Base-by-base conservation (phyloP, 345 rosid species). In the Nephelium lappaceum region DNA sequence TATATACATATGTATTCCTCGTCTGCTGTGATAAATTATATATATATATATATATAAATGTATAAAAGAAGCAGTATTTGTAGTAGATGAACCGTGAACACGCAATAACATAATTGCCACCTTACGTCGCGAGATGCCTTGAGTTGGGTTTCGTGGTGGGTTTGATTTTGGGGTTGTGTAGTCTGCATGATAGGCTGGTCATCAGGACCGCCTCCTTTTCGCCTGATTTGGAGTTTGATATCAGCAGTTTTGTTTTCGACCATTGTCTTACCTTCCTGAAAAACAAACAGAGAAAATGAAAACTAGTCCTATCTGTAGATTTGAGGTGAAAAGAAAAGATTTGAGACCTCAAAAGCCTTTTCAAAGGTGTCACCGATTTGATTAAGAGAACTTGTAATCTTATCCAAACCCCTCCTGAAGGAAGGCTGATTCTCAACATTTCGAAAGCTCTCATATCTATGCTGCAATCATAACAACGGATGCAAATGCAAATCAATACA, bases 41-140 rank as follows among this genome's bases (percentile, higher is more conserved):
- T 27, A 27, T 27, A 27, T 27, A 27, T 27, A 27, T 27, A 27
- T 27, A 27, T 2, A 27, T 27, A 27, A 0, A 27, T 27, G 31
- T 27, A 27, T 27, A 27, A 27, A 27, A 27, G 31, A 27, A 27
- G 39, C 19, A 63, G 21, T 60, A 74, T 2, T 62, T 63, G 71
- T 66, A 78, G 74, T 80, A 73, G 8, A 74, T 80, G 78, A 85
- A 80, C 84, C 78, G 69, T 72, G 84, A 69, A 75, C 80, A 85
- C 86, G 78, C 88, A 81, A 86, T 38, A 58, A 82, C 91, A 81
- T 58, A 81, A 83, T 85, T 87, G 91, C 85, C 91, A 88, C 91
- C 97, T 93, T 87, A 97, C 98, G 78, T 97, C 99, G 82, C 99
- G 98, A 74, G 99, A 94, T 77, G 99, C 99, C 92, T 97, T 97